These are phyloP conservation scores for Curvularia spicifera DNA, from an alignment of 2,329 filamentous ascomycete genomes.

Conservation along the genomic window DNA sequence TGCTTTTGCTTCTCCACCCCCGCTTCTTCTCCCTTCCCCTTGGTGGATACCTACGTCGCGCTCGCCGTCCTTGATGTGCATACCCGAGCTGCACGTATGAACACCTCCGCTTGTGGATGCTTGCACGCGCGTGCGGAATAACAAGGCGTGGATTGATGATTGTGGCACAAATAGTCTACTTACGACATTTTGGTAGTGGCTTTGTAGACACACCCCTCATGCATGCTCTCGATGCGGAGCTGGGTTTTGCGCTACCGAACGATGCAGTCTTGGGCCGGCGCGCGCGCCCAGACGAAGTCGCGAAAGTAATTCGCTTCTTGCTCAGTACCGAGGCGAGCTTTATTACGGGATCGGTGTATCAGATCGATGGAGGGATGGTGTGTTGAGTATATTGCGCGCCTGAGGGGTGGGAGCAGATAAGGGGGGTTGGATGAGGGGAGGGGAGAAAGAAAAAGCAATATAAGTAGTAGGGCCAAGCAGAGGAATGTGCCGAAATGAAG, in stretches of 20 bases:
- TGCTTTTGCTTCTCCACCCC: too few relatives aligned
- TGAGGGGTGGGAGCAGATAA: background rate
- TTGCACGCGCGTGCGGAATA: background rate
- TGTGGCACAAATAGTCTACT: background rate
- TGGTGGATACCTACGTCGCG: background rate
- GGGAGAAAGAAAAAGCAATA: background rate
- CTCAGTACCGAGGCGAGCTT: slow-evolving; percentile 28
- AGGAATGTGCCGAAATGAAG: background rate
- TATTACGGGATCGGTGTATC: slow-evolving; percentile 25
- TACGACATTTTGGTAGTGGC: slow-evolving; percentile 10
- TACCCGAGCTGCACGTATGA: background rate
- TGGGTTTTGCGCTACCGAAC: slow-evolving; percentile 15
- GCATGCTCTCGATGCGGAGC: slow-evolving; percentile 5
- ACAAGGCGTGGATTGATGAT: background rate
- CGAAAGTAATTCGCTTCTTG: slow-evolving; percentile 25
- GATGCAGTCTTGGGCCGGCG: slow-evolving; percentile 19
- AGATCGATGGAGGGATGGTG: slow-evolving; percentile 26
- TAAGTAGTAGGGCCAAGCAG: background rate
- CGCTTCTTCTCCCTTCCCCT: background rate
- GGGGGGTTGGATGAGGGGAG: background rate
- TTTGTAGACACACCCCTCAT: slow-evolving; percentile 28
- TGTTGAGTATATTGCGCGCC: slow-evolving; percentile 12
- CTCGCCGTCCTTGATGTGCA: background rate
- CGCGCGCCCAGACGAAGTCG: slow-evolving; percentile 23
- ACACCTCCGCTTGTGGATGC: background rate